Evolutionary conservation across 768 basidiomycete species (phyloP).

Genomic region (Termitomyces sp.): DNA sequence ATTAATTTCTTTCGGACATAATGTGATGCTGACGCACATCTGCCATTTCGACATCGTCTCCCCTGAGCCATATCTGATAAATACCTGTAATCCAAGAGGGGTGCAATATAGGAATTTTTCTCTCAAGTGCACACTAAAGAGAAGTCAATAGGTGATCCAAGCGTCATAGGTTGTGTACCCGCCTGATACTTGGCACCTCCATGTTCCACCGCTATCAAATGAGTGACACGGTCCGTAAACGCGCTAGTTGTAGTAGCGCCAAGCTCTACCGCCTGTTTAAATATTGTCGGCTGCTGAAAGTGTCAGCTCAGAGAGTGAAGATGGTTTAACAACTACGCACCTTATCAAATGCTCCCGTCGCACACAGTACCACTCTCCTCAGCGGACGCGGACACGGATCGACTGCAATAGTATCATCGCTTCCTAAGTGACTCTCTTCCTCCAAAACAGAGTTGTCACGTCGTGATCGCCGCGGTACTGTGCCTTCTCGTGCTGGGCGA

Average conservation of each 20-base stretch:
- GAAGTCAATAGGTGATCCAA: conserved; percentile 3
- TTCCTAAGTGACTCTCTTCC: conserved; percentile 44
- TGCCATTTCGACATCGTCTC: conserved; percentile 69
- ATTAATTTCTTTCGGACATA: neutral
- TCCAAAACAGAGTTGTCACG: conserved; percentile 30
- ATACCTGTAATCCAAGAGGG: conserved; percentile 74
- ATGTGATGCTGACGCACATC: conserved; percentile 36
- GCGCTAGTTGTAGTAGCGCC: conserved; percentile 66
- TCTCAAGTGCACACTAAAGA: conserved; percentile 72
- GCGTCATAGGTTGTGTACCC: conserved; percentile 10
- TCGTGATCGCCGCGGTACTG: conserved; percentile 22
- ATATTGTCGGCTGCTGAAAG: conserved; percentile 51
- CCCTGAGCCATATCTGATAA: conserved; percentile 70
- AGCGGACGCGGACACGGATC: conserved; percentile 65
- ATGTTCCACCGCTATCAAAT: conserved; percentile 76
- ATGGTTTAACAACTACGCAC: conserved; percentile 30
- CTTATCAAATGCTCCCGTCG: conserved; percentile 78
- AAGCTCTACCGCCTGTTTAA: conserved; percentile 74
- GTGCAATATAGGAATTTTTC: conserved; percentile 71
- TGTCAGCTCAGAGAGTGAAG: neutral
- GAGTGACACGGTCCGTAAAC: conserved; percentile 84
- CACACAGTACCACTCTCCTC: conserved; percentile 58
- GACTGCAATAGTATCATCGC: conserved; percentile 35
- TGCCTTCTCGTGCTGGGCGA: conserved; percentile 49
- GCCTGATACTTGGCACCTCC: conserved; percentile 84